Evolutionary conservation across 306 rosid genomes (phyloP).

Genomic region (Mimosa pudica): DNA sequence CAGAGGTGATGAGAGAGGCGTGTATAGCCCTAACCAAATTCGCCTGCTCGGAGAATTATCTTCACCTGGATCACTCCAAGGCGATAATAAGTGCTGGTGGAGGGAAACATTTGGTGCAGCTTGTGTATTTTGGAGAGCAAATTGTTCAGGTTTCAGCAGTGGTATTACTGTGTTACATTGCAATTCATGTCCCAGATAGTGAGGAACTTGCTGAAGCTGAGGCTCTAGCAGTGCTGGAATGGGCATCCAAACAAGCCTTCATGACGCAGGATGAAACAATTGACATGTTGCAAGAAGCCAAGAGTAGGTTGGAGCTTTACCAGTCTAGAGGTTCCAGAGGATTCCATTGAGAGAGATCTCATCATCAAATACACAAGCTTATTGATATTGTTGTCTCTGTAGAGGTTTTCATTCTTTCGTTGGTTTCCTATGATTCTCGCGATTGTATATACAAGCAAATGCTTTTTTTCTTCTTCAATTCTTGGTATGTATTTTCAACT

Average conservation of each 20-base stretch:
- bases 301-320: conserved; percentile 80
- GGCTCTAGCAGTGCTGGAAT: conserved; percentile 78
- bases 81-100: conserved; percentile 84
- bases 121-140: conserved; percentile 84
- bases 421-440: conserved; percentile 34
- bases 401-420: conserved; percentile 28
- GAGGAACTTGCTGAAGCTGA: conserved; percentile 79
- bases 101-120: conserved; percentile 78
- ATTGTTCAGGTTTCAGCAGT: conserved; percentile 67
- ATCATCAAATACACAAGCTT: conserved; percentile 28
- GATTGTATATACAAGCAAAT: conserved; percentile 54
- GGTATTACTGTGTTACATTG: conserved; percentile 73
- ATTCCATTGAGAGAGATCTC: conserved; percentile 46
- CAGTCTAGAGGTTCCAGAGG: conserved; percentile 87
- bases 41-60: conserved; percentile 72
- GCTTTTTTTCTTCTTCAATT: conserved; percentile 8
- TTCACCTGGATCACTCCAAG: conserved; percentile 77
- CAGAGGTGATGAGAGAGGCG: conserved; percentile 70
- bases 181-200: conserved; percentile 86
- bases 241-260: conserved; percentile 85
- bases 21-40: conserved; percentile 73
- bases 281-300: conserved; percentile 64
- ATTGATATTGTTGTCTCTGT: conserved; percentile 9
- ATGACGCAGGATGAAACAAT: conserved; percentile 56
- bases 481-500: conserved; percentile 8